Base-by-base conservation (phyloP, 495 filamentous ascomycete genomes). In the Penicillium roqueforti region DNA sequence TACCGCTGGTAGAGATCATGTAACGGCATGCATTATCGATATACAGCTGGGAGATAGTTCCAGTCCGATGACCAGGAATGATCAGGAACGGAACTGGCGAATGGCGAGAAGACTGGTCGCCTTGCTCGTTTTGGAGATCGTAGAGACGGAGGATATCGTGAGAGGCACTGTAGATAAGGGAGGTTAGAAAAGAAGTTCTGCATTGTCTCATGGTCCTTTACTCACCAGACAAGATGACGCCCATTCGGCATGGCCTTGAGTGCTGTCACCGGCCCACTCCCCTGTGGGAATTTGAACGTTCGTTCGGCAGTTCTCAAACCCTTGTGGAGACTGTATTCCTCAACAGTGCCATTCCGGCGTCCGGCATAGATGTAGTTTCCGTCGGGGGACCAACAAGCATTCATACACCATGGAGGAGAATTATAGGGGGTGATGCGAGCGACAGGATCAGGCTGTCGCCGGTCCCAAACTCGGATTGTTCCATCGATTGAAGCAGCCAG, bases 351-450 rank as follows among this genome's bases (percentile, higher is more conserved):
- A 69, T 97, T 98, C 48, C 95, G 80, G 34, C 93, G 81, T 5
- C 93, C 93, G 14, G 87, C 91, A 70, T 96, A 98, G 51, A 98
- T 91, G 70, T 80, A 92, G 69, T 98, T 97, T 23, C 93, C 93
- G 70, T 96, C 88, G 2, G 91, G 91, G 55, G 86, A 91, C 93
- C 95, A 98, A 71, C 89, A 95, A n/a, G 90, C 91, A 56, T 87
- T 89, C 87, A 96, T 97, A 69, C 92, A 97, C 95, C 95, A 98
- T 8, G 91, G 93, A 3, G 95, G 91, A 6, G 86, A 84, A 47
- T 87, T 86, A 9, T 79, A 75, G 47, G 87, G 86, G 14, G 74
- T 76, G 45, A 97, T 90, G 32, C 83, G 80, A 26, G 95, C 90
- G 11, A 97, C 75, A 3, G 95, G 86, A 49, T 84, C 80, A 11